Evolutionary conservation across 164 flowering plant genomes (phyloP).

Genomic region (Pachysandra terminalis): DNA sequence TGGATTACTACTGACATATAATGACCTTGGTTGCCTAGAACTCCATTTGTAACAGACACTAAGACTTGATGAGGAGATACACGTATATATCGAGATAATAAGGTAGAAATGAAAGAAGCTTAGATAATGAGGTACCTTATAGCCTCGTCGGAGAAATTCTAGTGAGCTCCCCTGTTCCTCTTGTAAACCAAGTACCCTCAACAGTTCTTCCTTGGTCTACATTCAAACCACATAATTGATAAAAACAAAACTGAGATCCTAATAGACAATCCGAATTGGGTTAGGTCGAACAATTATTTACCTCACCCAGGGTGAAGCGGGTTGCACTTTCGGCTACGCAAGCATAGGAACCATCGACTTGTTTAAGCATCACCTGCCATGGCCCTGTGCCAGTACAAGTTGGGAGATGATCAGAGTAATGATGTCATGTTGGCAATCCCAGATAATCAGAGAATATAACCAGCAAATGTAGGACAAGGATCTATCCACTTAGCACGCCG

Average conservation of each 20-base stretch:
- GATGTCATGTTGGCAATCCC: background rate
- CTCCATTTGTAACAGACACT: background rate
- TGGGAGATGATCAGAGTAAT: background rate
- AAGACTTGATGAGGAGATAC: background rate
- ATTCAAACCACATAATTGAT: background rate
- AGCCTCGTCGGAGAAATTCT: constrained; percentile 89
- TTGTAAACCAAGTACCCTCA: constrained; percentile 90
- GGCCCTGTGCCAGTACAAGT: constrained; percentile 58
- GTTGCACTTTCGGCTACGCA: constrained; percentile 89
- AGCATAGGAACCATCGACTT: constrained; percentile 81
- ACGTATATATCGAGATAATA: background rate
- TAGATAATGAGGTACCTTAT: constrained; percentile 53
- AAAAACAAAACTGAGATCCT: background rate
- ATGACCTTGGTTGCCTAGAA: background rate
- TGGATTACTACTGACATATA: background rate
- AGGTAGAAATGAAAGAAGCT: background rate
- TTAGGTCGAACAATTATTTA: constrained; percentile 24
- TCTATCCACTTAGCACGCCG: background rate
- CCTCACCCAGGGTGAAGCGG: constrained; percentile 92
- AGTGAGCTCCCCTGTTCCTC: constrained; percentile 95
- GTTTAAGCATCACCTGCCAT: constrained; percentile 99
- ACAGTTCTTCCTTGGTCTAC: constrained; percentile 91
- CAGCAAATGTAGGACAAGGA: background rate
- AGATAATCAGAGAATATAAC: background rate
- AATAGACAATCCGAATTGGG: background rate